These are phyloP conservation scores for Glaciozyma antarctica DNA, from an alignment of 768 basidiomycete genomes.

Conservation along the genomic window DNA sequence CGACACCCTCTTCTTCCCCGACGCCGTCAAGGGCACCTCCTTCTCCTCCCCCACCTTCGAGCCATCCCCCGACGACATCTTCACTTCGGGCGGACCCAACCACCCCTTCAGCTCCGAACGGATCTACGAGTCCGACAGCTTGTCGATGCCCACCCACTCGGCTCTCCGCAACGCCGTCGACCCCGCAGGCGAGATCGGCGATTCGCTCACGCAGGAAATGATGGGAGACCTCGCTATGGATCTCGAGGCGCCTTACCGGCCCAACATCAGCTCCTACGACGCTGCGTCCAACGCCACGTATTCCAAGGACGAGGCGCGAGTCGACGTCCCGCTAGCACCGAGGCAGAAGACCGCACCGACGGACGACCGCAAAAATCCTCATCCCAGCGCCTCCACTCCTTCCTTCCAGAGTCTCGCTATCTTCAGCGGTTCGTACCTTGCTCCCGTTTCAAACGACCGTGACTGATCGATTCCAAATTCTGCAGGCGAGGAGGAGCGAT, in stretches of 20 bases:
- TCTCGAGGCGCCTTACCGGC: slow-evolving; percentile 47
- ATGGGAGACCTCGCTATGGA: slow-evolving; percentile 44
- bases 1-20: slow-evolving; percentile 52
- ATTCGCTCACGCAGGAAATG: slow-evolving; percentile 45
- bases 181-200: slow-evolving; percentile 23
- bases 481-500: slow-evolving; percentile 51
- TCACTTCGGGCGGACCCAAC: slow-evolving; percentile 14
- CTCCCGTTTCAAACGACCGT: not conserved
- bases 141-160: slow-evolving; percentile 12
- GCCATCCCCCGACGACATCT: slow-evolving; percentile 30
- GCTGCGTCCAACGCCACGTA: slow-evolving; percentile 34
- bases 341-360: slow-evolving; percentile 25
- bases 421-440: slow-evolving; percentile 42
- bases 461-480: too few relatives aligned
- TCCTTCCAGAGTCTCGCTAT: slow-evolving; percentile 50
- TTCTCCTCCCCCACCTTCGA: slow-evolving; percentile 1
- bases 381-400: slow-evolving; percentile 36
- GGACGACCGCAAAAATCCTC: not conserved
- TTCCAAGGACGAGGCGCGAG: slow-evolving; percentile 18
- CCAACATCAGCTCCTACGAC: slow-evolving; percentile 52
- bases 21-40: slow-evolving; percentile 38
- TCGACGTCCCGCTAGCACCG: slow-evolving; percentile 14
- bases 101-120: slow-evolving; percentile 6
- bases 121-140: slow-evolving; percentile 8
- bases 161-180: slow-evolving; percentile 13